Base-by-base conservation (phyloP, 2,329 filamentous ascomycete species). In the Talaromyces sp. region DNA sequence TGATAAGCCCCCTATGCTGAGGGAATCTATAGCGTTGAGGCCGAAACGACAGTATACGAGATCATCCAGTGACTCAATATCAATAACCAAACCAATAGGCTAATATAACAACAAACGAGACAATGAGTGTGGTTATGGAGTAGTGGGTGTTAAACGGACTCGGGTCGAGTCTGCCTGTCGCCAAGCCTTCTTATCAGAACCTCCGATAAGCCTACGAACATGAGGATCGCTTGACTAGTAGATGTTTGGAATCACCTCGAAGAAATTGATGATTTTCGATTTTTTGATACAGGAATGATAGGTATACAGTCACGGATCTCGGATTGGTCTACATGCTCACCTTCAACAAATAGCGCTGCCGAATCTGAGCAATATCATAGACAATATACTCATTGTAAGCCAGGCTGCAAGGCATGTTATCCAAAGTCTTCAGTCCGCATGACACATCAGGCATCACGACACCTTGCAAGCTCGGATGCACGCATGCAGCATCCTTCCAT, bases 401-500 rank as follows among this genome's bases (percentile, higher is more conserved):
- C 15, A 78, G 67, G 2, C 45, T 62, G 1, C 37, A 60, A 2
- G 62, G 27, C 1, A 33, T n/a, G 2, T 58, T 11, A 0, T 63
- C 11, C 11, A 10, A n/a, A 0, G 64, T 37, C 8, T 64, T 54
- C 17, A 66, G 54, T 2, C 62, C 58, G 4, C 49, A 35, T 3
- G 64, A 31, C 7, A 73, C 69, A 68, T 80, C 75, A 1, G 78
- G 80, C 73, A 96, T 93, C 70, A 82, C 83, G 47, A 91, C 83
- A 0, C 91, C 92, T 65, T 85, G 80, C 50, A 96, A 79, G 2
- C 84, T 82, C 2, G 84, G 80, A 70, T 92, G 85, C 8, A 93
- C 84, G 61, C 82, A 85, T 2, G 79, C 80, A 0, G 90, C 92
- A 75, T 96, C 91, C 75, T 91, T 91, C 92, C 92, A 96, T 50